These are phyloP conservation scores for Acanthamoeba polyphaga DNA, from an alignment of 208 protist species.

Conservation along the genomic window DNA sequence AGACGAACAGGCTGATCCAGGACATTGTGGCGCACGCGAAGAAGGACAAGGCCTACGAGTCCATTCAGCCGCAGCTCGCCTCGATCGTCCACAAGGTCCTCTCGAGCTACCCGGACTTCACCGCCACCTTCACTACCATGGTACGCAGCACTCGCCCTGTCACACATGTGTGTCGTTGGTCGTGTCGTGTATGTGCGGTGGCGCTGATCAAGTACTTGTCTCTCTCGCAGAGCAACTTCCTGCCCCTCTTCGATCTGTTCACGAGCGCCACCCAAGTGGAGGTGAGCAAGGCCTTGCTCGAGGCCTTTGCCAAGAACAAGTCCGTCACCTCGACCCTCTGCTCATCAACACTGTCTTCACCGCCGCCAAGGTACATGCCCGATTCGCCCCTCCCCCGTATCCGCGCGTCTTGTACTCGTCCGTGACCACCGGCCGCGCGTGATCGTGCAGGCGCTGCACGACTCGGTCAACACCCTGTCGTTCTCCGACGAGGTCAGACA, in stretches of 20 bases:
- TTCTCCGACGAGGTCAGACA: slow-evolving; percentile 87
- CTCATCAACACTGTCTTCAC: slow-evolving; percentile 49
- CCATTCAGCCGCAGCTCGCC: slow-evolving; percentile 84
- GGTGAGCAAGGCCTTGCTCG: slow-evolving; percentile 86
- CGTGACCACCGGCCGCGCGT: slow-evolving; percentile 68
- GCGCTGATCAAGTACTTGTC: background rate
- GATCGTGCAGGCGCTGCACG: slow-evolving; percentile 87
- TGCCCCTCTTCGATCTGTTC: slow-evolving; percentile 90
- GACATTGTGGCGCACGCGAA: slow-evolving; percentile 87
- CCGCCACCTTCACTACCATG: slow-evolving; percentile 79
- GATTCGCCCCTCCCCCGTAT: background rate
- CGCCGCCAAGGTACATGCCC: background rate
- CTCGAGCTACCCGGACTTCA: slow-evolving; percentile 76
- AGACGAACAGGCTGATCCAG: slow-evolving; percentile 87
- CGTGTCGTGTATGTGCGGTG: background rate
- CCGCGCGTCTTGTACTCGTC: background rate
- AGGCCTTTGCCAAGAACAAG: slow-evolving; percentile 81
- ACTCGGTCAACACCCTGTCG: slow-evolving; percentile 87
- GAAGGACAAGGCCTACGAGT: slow-evolving; percentile 82
- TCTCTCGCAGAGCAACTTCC: slow-evolving; percentile 85
- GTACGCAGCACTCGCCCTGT: too few relatives aligned
- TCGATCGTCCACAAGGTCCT: slow-evolving; percentile 88
- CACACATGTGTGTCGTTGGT: background rate
- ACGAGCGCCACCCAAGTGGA: slow-evolving; percentile 83
- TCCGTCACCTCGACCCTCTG: background rate